Evolutionary conservation across 768 basidiomycete species (phyloP).

Genomic region (Mycena indigotica): DNA sequence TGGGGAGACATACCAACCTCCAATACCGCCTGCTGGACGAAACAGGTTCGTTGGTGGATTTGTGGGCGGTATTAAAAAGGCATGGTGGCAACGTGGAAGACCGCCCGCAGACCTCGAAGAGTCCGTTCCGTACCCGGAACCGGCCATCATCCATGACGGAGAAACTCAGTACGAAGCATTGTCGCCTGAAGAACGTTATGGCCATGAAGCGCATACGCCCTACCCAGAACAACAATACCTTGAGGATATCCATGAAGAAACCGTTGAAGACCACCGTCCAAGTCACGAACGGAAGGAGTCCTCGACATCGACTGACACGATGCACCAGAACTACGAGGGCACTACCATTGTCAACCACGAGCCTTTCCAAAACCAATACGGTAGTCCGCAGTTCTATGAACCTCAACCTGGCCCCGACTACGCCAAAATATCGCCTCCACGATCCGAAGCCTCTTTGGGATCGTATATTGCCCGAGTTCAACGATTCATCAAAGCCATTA

Average conservation of each 20-base stretch:
- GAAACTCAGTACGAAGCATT: constrained; percentile 17
- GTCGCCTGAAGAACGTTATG: background rate
- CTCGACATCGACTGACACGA: constrained; percentile 25
- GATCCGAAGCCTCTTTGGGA: constrained; percentile 35
- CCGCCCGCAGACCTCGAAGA: constrained; percentile 11
- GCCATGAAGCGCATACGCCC: background rate
- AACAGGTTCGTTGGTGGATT: constrained; percentile 30
- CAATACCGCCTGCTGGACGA: constrained; percentile 10
- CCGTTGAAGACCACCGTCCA: constrained; percentile 9
- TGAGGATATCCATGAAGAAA: background rate
- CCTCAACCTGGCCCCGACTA: constrained; percentile 49
- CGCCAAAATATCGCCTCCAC: constrained; percentile 49
- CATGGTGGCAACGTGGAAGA: constrained; percentile 24
- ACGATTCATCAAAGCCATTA: constrained; percentile 37
- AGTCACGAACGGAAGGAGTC: constrained; percentile 22
- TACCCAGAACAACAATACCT: background rate
- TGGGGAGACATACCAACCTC: constrained; percentile 14
- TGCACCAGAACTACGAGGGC: constrained; percentile 21
- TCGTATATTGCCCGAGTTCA: constrained; percentile 37
- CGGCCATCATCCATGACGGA: constrained; percentile 16
- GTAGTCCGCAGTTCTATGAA: constrained; percentile 42
- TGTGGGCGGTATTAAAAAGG: constrained; percentile 36
- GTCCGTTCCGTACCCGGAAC: constrained; percentile 7
- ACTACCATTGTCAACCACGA: constrained; percentile 25
- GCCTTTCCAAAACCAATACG: constrained; percentile 19